phyloP scores from a whole-genome alignment of 1,139 yeast species.

The Kurtzmaniella quercitrusa region DNA sequence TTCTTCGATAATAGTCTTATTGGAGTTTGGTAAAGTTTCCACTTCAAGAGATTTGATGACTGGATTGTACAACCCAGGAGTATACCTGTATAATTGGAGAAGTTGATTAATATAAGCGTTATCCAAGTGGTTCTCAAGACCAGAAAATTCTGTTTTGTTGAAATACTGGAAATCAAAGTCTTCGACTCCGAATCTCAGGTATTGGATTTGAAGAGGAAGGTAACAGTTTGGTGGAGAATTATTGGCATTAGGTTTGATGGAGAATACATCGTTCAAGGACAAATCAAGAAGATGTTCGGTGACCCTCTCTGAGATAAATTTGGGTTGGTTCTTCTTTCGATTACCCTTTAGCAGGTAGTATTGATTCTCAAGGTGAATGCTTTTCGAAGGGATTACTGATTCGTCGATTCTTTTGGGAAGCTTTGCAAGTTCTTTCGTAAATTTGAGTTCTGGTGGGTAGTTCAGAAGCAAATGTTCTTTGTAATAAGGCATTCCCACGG shows the following conservation, averaged over 20 bases:
- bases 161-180: constrained; percentile 89
- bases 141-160: constrained; percentile 73
- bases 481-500: constrained; percentile 85
- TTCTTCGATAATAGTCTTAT: constrained; percentile 19
- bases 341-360: constrained; percentile 40
- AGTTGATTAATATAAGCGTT: constrained; percentile 79
- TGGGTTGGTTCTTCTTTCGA: constrained; percentile 38
- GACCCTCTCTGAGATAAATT: constrained; percentile 68
- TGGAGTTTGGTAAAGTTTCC: constrained; percentile 52
- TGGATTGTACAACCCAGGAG: constrained; percentile 66
- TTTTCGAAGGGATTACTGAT: constrained; percentile 6
- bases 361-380: constrained; percentile 39
- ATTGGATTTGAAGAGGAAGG: constrained; percentile 69
- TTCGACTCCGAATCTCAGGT: constrained; percentile 87
- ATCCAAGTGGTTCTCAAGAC: constrained; percentile 82
- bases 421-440: constrained; percentile 49
- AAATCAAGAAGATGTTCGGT: constrained; percentile 15
- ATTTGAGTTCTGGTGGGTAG: constrained; percentile 63
- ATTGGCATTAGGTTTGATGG: constrained; percentile 3
- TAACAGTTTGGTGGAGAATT: constrained; percentile 61
- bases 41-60: constrained; percentile 52
- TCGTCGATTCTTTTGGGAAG: constrained; percentile 46
- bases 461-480: constrained; percentile 74
- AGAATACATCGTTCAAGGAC: neutral
- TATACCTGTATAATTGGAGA: constrained; percentile 77